phyloP scores from a whole-genome alignment of 1,284 basidiomycete species.

The Puccinia triticina region DNA sequence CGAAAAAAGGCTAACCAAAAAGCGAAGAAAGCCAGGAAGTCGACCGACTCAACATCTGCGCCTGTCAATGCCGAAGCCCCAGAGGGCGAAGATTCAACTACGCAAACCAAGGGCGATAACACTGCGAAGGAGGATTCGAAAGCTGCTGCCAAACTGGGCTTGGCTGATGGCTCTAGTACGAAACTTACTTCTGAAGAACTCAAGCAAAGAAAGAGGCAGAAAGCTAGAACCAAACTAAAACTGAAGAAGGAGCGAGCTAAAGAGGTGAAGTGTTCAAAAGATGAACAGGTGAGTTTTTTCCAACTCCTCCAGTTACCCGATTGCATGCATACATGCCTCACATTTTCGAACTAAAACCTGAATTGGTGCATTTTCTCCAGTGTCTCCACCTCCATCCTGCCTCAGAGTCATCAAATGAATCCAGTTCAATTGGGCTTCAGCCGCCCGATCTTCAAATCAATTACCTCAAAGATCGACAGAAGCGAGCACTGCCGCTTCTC shows the following conservation, averaged over 20 bases:
- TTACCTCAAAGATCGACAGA: constrained; percentile 39
- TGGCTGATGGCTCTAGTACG: background rate
- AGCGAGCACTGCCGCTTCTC: constrained; percentile 24
- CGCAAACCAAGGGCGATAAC: background rate
- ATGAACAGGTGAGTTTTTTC: background rate
- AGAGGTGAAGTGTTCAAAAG: background rate
- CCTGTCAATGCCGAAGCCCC: background rate
- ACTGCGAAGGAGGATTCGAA: background rate
- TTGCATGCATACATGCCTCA: background rate
- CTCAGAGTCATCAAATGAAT: constrained; percentile 9
- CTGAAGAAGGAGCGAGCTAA: constrained; percentile 1
- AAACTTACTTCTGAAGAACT: background rate
- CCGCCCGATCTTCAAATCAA: constrained; percentile 41
- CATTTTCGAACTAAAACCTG: background rate
- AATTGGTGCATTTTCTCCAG: background rate
- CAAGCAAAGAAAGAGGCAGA: constrained; percentile 5
- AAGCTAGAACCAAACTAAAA: background rate
- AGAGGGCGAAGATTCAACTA: background rate
- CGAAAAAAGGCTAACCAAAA: constrained; percentile 9
- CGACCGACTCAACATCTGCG: background rate
- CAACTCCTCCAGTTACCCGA: no score
- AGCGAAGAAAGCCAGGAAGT: background rate
- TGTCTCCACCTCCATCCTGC: constrained; percentile 27
- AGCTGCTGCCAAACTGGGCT: background rate
- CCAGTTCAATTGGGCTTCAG: constrained; percentile 41